Base-by-base conservation (phyloP, 1,284 basidiomycete species). In the Cryptococcus sp. region DNA sequence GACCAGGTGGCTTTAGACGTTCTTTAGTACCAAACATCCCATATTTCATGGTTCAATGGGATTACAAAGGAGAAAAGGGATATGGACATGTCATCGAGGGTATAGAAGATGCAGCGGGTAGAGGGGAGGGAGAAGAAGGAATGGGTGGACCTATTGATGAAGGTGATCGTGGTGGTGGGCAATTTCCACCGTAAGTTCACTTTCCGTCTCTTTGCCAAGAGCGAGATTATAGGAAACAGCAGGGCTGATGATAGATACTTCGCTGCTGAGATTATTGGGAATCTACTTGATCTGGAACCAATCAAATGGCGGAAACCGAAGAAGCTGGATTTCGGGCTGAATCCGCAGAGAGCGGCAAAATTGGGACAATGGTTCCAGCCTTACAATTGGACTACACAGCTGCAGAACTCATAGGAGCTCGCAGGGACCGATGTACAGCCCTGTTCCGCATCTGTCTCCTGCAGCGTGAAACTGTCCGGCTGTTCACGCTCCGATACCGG, bases 21-120 rank as follows among this genome's bases (percentile, higher is more conserved):
- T 84, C 88, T 34, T 88, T 99, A 85, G 94, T 98, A 4, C 85
- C 93, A 1, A 92, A 97, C 64, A 76, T 99, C 41, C 96, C 96
- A 0, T 98, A 99, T 77, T 99, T 99, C 70, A 93, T 93, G 86
- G 88, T 98, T 1, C 88, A 91, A 65, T 99, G 93, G 76, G 96
- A 99, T 75, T 83, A 98, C 77, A 93, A 91, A 66, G 93, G 94
- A 25, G 91, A 94, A 74, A 91, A 89, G 70, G 92, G 92, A 1
- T 98, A 92, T 69, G 96, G 96, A 0, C 96, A 98, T 73, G 87
- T 97, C 52, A 94, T 97, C 55, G 92, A 97, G 70, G 92, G 92
- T 1, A 82, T 83, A 1, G 84, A 82, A 22, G 84, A 88, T 47
- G 78, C 79, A 13, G 23, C 23, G 10, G 41, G 23, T 22, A 43